These are phyloP conservation scores for Filobasidium uniguttulatum DNA, from an alignment of 1,284 basidiomycete species.

Conservation along the genomic window DNA sequence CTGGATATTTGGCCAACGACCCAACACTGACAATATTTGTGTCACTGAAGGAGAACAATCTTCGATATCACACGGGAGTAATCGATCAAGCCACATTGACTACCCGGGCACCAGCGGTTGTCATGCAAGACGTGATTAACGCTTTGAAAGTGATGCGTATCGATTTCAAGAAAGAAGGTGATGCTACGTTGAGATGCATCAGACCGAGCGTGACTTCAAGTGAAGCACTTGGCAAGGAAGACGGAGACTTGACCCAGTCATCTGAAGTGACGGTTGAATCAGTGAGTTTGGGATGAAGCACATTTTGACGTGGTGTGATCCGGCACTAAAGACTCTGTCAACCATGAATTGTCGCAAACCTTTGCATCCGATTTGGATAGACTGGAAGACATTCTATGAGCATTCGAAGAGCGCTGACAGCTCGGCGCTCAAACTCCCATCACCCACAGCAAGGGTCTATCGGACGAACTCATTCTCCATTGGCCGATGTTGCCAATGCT, in stretches of 20 bases:
- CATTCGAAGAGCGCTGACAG: not conserved
- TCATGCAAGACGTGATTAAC: constrained; percentile 67
- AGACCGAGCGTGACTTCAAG: no score
- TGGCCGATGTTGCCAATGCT: not conserved
- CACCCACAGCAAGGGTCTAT: not conserved
- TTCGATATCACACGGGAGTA: constrained; percentile 79
- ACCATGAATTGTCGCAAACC: no score
- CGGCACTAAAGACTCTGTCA: no score
- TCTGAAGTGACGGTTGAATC: no score
- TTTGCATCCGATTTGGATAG: no score
- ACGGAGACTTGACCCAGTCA: no score
- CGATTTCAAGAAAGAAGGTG: constrained; percentile 70
- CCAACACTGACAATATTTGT: no score
- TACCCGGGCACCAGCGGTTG: constrained; percentile 64
- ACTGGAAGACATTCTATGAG: no score
- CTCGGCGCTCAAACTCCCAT: not conserved
- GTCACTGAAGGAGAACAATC: not conserved
- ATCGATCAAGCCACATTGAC: constrained; percentile 88
- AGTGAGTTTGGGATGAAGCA: no score
- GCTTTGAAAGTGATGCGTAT: constrained; percentile 82
- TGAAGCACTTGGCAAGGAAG: no score
- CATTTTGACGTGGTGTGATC: no score
- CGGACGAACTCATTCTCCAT: not conserved
- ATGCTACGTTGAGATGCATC: constrained; percentile 74
- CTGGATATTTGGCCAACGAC: no score